Conservation (phyloP, 345 rosid genomes). For the Gossypium thurberi region DNA sequence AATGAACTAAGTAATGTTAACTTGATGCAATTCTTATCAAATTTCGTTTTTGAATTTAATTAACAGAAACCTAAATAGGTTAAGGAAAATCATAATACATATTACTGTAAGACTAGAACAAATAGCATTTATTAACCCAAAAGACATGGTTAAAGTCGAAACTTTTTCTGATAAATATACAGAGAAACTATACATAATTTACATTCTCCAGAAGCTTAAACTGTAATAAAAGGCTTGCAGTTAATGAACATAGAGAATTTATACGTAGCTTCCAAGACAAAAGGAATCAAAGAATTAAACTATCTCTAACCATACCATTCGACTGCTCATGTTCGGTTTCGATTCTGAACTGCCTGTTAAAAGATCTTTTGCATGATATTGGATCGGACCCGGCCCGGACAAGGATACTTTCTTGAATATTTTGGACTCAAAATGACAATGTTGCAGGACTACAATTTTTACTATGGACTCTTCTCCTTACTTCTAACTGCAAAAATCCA, state of each 20-base stretch:
- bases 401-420: neutral
- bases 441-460: neutral
- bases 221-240: neutral
- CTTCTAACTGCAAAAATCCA: slow-evolving; percentile 24
- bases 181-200: neutral
- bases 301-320: neutral
- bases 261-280: neutral
- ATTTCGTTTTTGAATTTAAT: too few relatives aligned
- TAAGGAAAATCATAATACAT: too few relatives aligned
- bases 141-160: too few relatives aligned
- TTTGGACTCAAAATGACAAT: neutral
- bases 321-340: neutral
- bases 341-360: neutral
- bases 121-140: too few relatives aligned
- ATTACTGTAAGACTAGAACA: too few relatives aligned
- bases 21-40: too few relatives aligned
- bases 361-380: neutral
- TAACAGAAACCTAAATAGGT: too few relatives aligned
- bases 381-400: too few relatives aligned
- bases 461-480: slow-evolving; percentile 14
- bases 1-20: too few relatives aligned
- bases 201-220: neutral
- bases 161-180: neutral
- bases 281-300: slow-evolving; percentile 7
- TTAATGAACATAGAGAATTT: neutral